A percentile compares a stretch with the other conserved stretches of the same genome.
phyloP scores from a whole-genome alignment of 371 early-diverging fungal species.

The Synchytrium microbalum region DNA sequence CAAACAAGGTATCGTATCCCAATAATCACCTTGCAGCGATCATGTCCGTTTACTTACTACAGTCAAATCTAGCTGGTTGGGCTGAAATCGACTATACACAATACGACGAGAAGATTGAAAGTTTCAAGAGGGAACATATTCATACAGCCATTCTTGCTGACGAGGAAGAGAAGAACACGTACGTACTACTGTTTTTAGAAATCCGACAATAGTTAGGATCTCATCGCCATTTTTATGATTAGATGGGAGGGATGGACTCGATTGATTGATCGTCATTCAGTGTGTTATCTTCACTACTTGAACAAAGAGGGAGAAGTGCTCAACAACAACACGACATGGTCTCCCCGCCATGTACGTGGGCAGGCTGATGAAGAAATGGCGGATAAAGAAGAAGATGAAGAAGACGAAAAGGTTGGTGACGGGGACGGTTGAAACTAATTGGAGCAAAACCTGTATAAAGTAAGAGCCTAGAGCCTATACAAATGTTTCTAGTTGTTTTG shows the following conservation, averaged over 20 bases:
- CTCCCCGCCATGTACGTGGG: too few species aligned
- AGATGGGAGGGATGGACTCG: slow-evolving; percentile 69
- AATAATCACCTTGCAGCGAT: neutral
- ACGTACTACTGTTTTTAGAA: slow-evolving; percentile 12
- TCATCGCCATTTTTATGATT: neutral
- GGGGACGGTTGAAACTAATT: too few species aligned
- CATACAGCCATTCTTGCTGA: slow-evolving; percentile 63
- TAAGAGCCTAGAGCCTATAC: too few species aligned
- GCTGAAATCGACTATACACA: neutral
- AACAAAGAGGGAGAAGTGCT: neutral
- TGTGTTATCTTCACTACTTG: slow-evolving; percentile 14
- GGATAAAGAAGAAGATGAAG: too few species aligned
- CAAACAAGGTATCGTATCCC: neutral
- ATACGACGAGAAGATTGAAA: slow-evolving; percentile 45
- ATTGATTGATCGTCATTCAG: slow-evolving; percentile 40
- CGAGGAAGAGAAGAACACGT: slow-evolving; percentile 53
- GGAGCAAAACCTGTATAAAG: too few species aligned
- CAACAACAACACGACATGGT: neutral
- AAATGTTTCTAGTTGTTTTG: too few species aligned
- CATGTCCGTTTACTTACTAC: neutral
- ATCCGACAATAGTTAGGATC: neutral
- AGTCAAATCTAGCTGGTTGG: neutral
- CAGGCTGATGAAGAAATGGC: too few species aligned
- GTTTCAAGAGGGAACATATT: slow-evolving; percentile 76
- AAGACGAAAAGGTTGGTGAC: too few species aligned